Percentiles rank a stretch among this genome's conserved stretches.
phyloP scores from a whole-genome alignment of 352 stramenopile genomes.

The Pythium periplocum region DNA sequence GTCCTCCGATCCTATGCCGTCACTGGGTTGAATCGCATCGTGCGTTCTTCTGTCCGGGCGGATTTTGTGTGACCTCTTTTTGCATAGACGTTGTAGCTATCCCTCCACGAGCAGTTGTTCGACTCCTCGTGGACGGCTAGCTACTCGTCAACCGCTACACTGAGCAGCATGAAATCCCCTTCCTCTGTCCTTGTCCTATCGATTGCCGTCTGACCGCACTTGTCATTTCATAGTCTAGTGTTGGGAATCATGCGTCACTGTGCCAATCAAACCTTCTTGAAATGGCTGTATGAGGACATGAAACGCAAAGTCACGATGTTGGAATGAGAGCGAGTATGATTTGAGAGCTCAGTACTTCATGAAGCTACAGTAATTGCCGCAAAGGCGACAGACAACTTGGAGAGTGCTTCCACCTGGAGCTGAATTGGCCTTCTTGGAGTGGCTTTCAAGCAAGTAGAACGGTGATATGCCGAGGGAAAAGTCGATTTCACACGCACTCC shows the following conservation, averaged over 20 bases:
- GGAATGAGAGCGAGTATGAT: too few relatives aligned
- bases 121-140: too few relatives aligned
- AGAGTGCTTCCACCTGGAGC: conserved; percentile 8
- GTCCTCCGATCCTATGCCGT: conserved; percentile 47
- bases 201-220: background rate
- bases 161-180: conserved; percentile 19
- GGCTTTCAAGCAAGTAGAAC: conserved; percentile 62
- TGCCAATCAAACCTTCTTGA: too few relatives aligned
- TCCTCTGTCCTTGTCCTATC: conserved; percentile 1
- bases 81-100: too few relatives aligned
- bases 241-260: too few relatives aligned
- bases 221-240: too few relatives aligned
- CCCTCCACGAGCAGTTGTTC: too few relatives aligned
- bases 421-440: conserved; percentile 3
- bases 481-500: conserved; percentile 52
- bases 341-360: conserved; percentile 39
- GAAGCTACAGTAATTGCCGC: conserved; percentile 76
- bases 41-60: conserved; percentile 90
- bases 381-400: conserved; percentile 60
- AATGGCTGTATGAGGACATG: too few relatives aligned
- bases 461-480: conserved; percentile 27
- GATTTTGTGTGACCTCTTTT: conserved; percentile 58
- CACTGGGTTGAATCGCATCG: conserved; percentile 82
- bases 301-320: too few relatives aligned
- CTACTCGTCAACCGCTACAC: background rate